Percentiles rank a stretch among this genome's conserved stretches.
Conservation (phyloP, 495 filamentous ascomycete species). For the Aspergillus diversus region DNA sequence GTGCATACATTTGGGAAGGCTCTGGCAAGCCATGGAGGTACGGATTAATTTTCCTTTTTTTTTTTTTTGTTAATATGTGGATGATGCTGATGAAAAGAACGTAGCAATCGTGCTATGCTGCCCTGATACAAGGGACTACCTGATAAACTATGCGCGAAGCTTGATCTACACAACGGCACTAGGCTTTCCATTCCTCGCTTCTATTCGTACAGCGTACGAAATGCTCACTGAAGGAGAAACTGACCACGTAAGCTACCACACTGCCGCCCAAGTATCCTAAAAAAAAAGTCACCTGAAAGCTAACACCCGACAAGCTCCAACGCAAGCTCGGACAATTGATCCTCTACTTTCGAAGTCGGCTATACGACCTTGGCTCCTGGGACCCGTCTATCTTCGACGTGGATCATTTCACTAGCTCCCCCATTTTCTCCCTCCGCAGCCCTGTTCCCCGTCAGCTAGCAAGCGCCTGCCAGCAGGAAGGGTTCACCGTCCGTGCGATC, state of each 20-base stretch:
- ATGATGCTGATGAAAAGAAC: not conserved
- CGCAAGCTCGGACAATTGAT: conserved; percentile 42
- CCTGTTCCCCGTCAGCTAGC: conserved; percentile 37
- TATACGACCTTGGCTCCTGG: conserved; percentile 31
- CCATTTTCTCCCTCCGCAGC: conserved; percentile 50
- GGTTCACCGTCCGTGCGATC: conserved; percentile 48
- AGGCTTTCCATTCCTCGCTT: conserved; percentile 53
- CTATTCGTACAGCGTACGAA: conserved; percentile 50
- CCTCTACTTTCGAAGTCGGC: conserved; percentile 38
- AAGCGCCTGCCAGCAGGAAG: conserved; percentile 37
- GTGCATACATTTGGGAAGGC: conserved; percentile 81
- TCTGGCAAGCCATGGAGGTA: conserved; percentile 72
- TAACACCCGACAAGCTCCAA: conserved; percentile 35
- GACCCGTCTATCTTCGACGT: conserved; percentile 40
- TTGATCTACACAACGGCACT: conserved; percentile 54
- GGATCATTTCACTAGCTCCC: conserved; percentile 46
- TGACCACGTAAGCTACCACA: conserved; percentile 33
- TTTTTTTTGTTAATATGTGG: conserved; percentile 11
- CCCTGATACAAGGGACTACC: conserved; percentile 40
- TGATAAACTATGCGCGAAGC: conserved; percentile 53
- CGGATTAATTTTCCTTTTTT: conserved; percentile 29
- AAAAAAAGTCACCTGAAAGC: not conserved
- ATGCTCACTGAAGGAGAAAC: conserved; percentile 46
- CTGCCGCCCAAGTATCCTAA: not conserved
- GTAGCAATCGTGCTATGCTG: conserved; percentile 52